Evolutionary conservation across 306 rosid species (phyloP), one percentile per base, ranked within the genome.

Genomic region (Ceratonia siliqua): DNA sequence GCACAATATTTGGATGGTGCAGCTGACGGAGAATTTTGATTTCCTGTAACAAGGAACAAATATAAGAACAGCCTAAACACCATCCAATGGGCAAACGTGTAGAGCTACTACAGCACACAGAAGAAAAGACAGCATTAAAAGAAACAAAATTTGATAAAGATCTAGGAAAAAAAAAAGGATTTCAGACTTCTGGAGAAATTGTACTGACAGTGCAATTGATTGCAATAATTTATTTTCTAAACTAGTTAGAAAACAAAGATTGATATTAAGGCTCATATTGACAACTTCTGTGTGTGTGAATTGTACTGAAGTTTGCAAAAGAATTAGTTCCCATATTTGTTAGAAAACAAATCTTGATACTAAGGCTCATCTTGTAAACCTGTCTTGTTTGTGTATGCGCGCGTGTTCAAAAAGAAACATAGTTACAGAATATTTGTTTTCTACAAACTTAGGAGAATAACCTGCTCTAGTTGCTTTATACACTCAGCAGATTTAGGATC

Each of bases 381-480:
- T 72, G 3, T 45, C 30, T 33, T 66, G 12, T 35, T 11, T n/a
- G 5, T 32, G 58, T 48, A 11, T 45, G 41, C 62, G 21, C 62
- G 21, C 3, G 11, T 28, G 1, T 27, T 57, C 2, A 12, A 27
- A 28, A 28, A 14, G 63, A 22, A 43, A 63, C 35, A 63, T 8
- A 17, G 35, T 15, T 22, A 41, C 50, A 12, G 35, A 21, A 59
- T 45, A 32, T 8, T 17, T 12, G 36, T 2, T 46, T 6, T 14
- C 48, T 43, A 62, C 38, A 35, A 17, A 13, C 13, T 30, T 59
- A 33, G 41, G 78, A 65, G 14, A 77, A 38, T 53, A 66, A 94
- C 98, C 97, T 94, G 98, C 76, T 94, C 90, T 57, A 94, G 86
- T 72, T 91, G 98, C 88, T 88, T 94, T 52, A 89, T 80, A 84